Conservation (phyloP, 1,139 yeast genomes). For the Candida smagusa region DNA sequence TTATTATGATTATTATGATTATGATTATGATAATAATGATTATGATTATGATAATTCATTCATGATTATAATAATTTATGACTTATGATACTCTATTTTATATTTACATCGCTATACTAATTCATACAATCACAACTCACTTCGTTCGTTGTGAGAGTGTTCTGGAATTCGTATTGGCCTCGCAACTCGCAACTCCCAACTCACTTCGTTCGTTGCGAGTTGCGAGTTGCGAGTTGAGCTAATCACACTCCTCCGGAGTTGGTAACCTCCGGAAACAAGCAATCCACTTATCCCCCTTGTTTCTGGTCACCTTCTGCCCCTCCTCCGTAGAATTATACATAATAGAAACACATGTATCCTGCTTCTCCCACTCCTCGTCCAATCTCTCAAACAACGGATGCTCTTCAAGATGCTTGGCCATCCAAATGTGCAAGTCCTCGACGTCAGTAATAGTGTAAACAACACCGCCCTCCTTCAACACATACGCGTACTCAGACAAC, state of each 20-base stretch:
- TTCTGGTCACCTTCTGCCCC: conserved; percentile 93
- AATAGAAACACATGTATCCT: conserved; percentile 76
- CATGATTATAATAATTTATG: no score
- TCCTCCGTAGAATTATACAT: conserved; percentile 95
- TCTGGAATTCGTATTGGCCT: no score
- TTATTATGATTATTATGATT: no score
- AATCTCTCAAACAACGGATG: conserved; percentile 91
- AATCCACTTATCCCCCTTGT: conserved; percentile 79
- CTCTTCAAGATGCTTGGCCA: conserved; percentile 85
- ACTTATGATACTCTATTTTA: no score
- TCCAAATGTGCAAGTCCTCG: conserved; percentile 90
- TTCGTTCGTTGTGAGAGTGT: no score
- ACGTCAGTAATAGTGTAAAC: conserved; percentile 96
- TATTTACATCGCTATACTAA: no score
- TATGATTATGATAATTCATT: no score
- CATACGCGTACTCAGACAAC: conserved; percentile 89
- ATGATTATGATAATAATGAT: no score
- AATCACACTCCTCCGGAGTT: conserved; percentile 44
- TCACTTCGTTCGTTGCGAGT: no score
- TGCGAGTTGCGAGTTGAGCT: conserved; percentile 1
- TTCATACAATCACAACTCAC: no score
- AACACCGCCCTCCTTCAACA: conserved; percentile 80
- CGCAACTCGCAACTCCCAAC: no score
- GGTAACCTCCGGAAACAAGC: conserved; percentile 85
- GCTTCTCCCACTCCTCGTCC: conserved; percentile 71